Percentiles rank a stretch among this genome's conserved stretches.
These are phyloP conservation scores for Blepharisma japonicum DNA, from an alignment of 73 alveolate species.

Conservation along the genomic window DNA sequence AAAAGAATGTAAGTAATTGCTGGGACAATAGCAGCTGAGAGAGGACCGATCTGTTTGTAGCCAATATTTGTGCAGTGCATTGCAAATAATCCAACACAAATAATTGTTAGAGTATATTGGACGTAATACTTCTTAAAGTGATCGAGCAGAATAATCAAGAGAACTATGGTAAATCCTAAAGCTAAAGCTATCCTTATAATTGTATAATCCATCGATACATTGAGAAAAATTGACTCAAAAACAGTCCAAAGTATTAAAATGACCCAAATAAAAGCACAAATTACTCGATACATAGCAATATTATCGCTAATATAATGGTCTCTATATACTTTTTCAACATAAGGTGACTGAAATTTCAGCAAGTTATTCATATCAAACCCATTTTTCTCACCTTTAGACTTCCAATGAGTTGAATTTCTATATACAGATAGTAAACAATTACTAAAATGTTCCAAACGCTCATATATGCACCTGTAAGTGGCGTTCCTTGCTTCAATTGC, in stretches of 20 bases:
- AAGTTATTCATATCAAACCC: background rate
- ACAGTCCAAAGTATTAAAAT: background rate
- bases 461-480: too few species aligned
- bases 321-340: constrained; percentile 1
- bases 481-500: too few species aligned
- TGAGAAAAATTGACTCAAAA: background rate
- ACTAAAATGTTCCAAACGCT: background rate
- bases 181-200: background rate
- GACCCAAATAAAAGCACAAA: background rate
- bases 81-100: background rate
- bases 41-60: background rate
- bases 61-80: constrained; percentile 2
- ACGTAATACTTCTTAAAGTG: constrained; percentile 1
- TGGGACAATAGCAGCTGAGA: constrained; percentile 23
- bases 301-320: background rate
- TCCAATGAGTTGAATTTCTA: constrained; percentile 14
- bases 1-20: constrained; percentile 10
- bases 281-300: background rate
- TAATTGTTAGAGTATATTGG: background rate
- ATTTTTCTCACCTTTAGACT: background rate
- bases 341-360: background rate
- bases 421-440: background rate
- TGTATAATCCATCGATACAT: background rate
- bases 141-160: background rate
- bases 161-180: background rate